These are phyloP conservation scores for Suhomyces coccinellae DNA, from an alignment of 1,139 yeast genomes.

Conservation along the genomic window DNA sequence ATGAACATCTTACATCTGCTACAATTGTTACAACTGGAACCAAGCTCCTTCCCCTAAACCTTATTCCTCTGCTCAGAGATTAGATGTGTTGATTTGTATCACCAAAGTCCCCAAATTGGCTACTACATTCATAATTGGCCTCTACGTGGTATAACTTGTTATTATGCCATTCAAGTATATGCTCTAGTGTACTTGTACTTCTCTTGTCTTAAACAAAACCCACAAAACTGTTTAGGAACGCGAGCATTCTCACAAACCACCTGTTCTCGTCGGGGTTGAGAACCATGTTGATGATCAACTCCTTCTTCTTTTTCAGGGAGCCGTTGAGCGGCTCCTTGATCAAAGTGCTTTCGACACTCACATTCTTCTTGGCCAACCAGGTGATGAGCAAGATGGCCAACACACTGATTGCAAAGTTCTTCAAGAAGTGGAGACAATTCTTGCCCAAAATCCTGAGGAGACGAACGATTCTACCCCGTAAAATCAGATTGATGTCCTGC, in stretches of 20 bases:
- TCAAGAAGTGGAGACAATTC: constrained; percentile 30
- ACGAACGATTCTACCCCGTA: constrained; percentile 26
- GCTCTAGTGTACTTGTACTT: background rate
- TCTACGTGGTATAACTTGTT: background rate
- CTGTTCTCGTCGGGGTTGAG: constrained; percentile 47
- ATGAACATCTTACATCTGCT: background rate
- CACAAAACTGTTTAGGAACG: constrained; percentile 42
- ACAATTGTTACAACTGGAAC: too few relatives aligned
- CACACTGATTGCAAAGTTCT: constrained; percentile 40
- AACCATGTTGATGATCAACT: constrained; percentile 47
- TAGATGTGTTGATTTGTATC: background rate
- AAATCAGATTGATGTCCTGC: constrained; percentile 26
- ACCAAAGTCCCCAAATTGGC: background rate
- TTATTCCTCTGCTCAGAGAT: background rate
- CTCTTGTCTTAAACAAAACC: constrained; percentile 37
- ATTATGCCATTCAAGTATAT: background rate
- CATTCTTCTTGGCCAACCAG: constrained; percentile 48
- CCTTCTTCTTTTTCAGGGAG: constrained; percentile 31
- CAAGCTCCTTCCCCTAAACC: too few relatives aligned
- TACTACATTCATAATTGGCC: background rate
- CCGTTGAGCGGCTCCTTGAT: constrained; percentile 31
- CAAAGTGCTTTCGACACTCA: constrained; percentile 41
- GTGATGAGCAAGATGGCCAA: constrained; percentile 42
- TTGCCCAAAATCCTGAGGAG: constrained; percentile 32
- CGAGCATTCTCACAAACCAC: constrained; percentile 47